Evolutionary conservation across 176 grass and related monocot species (phyloP), one percentile per base, ranked within the genome.

Genomic region (Bonia amplexicaulis): DNA sequence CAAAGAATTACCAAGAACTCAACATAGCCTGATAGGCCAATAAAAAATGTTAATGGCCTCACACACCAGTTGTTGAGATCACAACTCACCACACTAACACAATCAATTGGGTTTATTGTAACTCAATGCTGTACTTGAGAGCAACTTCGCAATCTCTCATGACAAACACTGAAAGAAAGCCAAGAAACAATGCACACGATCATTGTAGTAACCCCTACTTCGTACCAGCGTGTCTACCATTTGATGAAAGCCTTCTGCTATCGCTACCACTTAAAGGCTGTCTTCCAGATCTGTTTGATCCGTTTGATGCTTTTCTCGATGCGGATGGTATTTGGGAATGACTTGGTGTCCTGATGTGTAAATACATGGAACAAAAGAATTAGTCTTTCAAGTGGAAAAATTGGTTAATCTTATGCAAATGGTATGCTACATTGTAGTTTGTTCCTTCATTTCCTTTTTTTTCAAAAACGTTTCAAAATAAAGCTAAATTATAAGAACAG

Each of bases 81-180:
- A 74, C 62, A 83, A 90, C 89, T 87, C 87, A 85, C 79, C 91
- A 95, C 76, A 91, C 85, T 80, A 78, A 92, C 65, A 83, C 90
- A 96, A 92, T 69, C 91, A 94, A 88, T 85, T 89, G 80, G 91
- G 79, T 84, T 94, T 96, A 94, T 96, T 94, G 82, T 84, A 87
- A 94, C 82, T 94, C 94, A 87, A 93, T 80, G 88, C 82, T 89
- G 90, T 87, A 87, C 77, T 87, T 41, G 74, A 87, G 78, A 83
- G 85, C 58, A 86, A 78, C 79, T 80, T 92, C 85, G 25, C 85
- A 87, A 83, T 74, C 64, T 83, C 66, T 92, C 85, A 91, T 84
- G 86, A 73, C 77, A 93, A 87, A 90, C 83, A 85, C 69, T 60
- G 42, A 90, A 76, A 82, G 66, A 89, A 87, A 86, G 58, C 40